Percentiles rank a stretch among this genome's conserved stretches.
Evolutionary conservation across 1,284 basidiomycete species (phyloP).

Genomic region (Ceratobasidium theobromae): DNA sequence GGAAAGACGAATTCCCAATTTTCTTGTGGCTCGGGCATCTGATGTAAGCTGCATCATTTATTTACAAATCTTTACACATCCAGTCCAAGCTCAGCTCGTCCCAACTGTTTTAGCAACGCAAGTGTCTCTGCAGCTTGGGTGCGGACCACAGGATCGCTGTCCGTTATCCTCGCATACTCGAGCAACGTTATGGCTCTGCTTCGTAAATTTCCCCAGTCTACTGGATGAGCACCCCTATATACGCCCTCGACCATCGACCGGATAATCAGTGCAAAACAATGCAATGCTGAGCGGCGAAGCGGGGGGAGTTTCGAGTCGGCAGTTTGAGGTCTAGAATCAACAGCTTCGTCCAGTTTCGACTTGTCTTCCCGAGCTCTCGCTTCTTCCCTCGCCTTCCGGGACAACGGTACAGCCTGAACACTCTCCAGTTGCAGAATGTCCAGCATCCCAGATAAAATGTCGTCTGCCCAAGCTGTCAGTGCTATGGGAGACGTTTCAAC

Average conservation of each 20-base stretch:
- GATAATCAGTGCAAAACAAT: conserved; percentile 70
- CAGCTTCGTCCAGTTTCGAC: conserved; percentile 37
- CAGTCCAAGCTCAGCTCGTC: conserved; percentile 27
- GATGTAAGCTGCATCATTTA: conserved; percentile 13
- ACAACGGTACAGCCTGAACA: conserved; percentile 42
- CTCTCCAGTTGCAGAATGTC: conserved; percentile 80
- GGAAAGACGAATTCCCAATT: conserved; percentile 20
- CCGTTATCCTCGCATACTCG: conserved; percentile 69
- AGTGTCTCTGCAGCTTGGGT: conserved; percentile 77
- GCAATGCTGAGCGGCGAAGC: conserved; percentile 76
- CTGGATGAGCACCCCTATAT: conserved; percentile 30
- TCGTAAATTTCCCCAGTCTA: conserved; percentile 43
- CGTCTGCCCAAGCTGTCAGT: conserved; percentile 61
- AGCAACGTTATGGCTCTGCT: conserved; percentile 63
- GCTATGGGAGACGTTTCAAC: conserved; percentile 64
- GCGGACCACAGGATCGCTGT: conserved; percentile 70
- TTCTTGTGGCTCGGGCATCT: neutral
- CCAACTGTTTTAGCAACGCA: conserved; percentile 57
- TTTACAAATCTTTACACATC: conserved; percentile 21
- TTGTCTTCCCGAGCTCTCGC: neutral
- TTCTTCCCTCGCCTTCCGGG: conserved; percentile 14
- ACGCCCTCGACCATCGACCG: conserved; percentile 45
- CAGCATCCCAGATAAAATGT: conserved; percentile 66
- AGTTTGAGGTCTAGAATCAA: conserved; percentile 59
- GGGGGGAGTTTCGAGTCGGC: conserved; percentile 70